phyloP scores from a whole-genome alignment of 495 filamentous ascomycete genomes.

The Alectoria sarmentosa region DNA sequence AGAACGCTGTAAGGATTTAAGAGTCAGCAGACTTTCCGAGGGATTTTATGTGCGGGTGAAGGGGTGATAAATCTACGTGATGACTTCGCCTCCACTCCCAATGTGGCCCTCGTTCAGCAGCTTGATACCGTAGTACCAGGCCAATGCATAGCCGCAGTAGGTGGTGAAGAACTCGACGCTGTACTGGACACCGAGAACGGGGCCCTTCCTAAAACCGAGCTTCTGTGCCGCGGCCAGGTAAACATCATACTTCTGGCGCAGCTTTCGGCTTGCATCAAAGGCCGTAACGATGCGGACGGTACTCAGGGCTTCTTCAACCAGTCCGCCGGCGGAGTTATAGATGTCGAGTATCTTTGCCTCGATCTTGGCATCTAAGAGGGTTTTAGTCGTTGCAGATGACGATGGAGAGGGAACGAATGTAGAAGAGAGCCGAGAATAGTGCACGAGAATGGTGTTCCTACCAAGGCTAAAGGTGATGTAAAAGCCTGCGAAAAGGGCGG shows the following conservation, averaged over 20 bases:
- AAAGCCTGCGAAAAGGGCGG: too few relatives aligned
- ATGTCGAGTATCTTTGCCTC: too few relatives aligned
- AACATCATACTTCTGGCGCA: neutral
- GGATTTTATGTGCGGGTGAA: neutral
- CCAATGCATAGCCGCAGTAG: slow-evolving; percentile 56
- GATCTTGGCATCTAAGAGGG: too few relatives aligned
- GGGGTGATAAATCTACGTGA: slow-evolving; percentile 40
- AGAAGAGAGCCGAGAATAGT: too few relatives aligned
- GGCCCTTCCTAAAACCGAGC: slow-evolving; percentile 51
- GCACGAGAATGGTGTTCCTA: too few relatives aligned
- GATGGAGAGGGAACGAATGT: too few relatives aligned
- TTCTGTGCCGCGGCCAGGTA: slow-evolving; percentile 40
- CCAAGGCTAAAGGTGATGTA: too few relatives aligned
- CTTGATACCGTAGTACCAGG: slow-evolving; percentile 53
- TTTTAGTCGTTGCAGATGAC: too few relatives aligned
- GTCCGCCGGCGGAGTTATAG: too few relatives aligned
- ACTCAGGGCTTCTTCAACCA: too few relatives aligned
- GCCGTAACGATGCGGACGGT: too few relatives aligned
- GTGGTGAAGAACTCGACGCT: slow-evolving; percentile 62
- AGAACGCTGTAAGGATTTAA: slow-evolving; percentile 51
- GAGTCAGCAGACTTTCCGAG: slow-evolving; percentile 23
- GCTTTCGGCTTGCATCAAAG: too few relatives aligned
- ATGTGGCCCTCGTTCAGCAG: slow-evolving; percentile 36
- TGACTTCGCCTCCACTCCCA: slow-evolving; percentile 28
- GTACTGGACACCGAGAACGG: slow-evolving; percentile 52